Conservation (phyloP, 306 rosid genomes). For the Chamaecrista fasciculata region DNA sequence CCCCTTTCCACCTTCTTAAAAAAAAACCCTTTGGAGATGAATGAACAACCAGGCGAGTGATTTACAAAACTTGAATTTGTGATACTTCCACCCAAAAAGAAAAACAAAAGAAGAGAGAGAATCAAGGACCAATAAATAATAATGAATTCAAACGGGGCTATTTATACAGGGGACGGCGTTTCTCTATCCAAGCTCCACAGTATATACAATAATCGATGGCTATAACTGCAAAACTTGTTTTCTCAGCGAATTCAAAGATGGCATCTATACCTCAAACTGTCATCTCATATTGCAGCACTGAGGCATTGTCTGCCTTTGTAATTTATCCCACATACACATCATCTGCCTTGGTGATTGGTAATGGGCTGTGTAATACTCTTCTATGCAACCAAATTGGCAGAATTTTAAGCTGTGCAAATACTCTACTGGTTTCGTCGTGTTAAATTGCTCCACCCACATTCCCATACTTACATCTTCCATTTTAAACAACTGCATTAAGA, state of each 20-base stretch:
- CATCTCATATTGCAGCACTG: slow-evolving; percentile 90
- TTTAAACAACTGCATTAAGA: slow-evolving; percentile 67
- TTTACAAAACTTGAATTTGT: slow-evolving; percentile 3
- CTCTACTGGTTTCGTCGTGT: slow-evolving; percentile 54
- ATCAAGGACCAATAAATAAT: slow-evolving; percentile 17
- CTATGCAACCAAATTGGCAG: slow-evolving; percentile 89
- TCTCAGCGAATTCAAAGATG: slow-evolving; percentile 27
- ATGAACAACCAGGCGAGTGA: neutral
- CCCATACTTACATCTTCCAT: slow-evolving; percentile 99
- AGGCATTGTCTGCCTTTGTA: slow-evolving; percentile 47
- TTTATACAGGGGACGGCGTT: slow-evolving; percentile 39
- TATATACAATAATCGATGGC: slow-evolving; percentile 43
- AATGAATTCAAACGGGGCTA: slow-evolving; percentile 25
- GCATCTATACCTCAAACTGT: slow-evolving; percentile 6
- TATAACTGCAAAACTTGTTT: slow-evolving; percentile 56
- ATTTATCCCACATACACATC: slow-evolving; percentile 76
- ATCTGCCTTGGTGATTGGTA: slow-evolving; percentile 94
- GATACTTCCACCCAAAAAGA: neutral
- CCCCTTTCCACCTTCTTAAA: neutral
- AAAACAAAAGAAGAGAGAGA: neutral
- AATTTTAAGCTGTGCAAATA: slow-evolving; percentile 67
- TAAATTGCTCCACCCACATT: slow-evolving; percentile 87
- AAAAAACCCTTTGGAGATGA: neutral
- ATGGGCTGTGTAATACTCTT: slow-evolving; percentile 76
- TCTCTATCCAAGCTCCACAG: slow-evolving; percentile 38